These are phyloP conservation scores for Mucor indicus DNA, from an alignment of 371 early-diverging fungal species.

Conservation along the genomic window DNA sequence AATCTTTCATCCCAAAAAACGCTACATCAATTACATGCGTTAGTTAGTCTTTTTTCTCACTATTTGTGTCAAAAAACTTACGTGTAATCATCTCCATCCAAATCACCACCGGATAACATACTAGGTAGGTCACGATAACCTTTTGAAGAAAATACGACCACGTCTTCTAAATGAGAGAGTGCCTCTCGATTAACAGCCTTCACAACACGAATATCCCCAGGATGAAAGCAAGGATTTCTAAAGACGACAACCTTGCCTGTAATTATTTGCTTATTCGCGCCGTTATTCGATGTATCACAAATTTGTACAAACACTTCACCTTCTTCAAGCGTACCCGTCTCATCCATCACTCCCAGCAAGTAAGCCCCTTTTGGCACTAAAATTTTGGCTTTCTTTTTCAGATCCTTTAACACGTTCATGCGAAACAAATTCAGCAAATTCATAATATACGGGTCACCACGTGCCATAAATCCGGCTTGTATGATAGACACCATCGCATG, in stretches of 20 bases:
- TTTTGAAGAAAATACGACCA: constrained; percentile 74
- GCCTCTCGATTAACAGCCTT: constrained; percentile 61
- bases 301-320: constrained; percentile 70
- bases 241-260: constrained; percentile 53
- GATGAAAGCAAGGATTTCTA: constrained; percentile 80
- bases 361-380: constrained; percentile 63
- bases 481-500: constrained; percentile 52
- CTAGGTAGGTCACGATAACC: constrained; percentile 75
- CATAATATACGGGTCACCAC: constrained; percentile 54
- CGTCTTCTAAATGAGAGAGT: constrained; percentile 61
- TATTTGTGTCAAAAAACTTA: too few relatives aligned
- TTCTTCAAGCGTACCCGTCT: constrained; percentile 61
- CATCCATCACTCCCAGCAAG: constrained; percentile 81
- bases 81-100: constrained; percentile 83
- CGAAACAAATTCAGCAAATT: constrained; percentile 56
- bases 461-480: constrained; percentile 55
- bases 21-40: too few relatives aligned
- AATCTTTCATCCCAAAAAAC: constrained; percentile 71
- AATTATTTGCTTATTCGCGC: constrained; percentile 26
- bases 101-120: constrained; percentile 81
- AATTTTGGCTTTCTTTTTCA: constrained; percentile 71
- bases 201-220: constrained; percentile 78
- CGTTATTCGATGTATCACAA: constrained; percentile 18
- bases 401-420: constrained; percentile 54
- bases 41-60: too few relatives aligned